Percentiles rank a stretch among this genome's conserved stretches.
Evolutionary conservation across 345 rosid genomes (phyloP).

Genomic region (Geranium brycei): DNA sequence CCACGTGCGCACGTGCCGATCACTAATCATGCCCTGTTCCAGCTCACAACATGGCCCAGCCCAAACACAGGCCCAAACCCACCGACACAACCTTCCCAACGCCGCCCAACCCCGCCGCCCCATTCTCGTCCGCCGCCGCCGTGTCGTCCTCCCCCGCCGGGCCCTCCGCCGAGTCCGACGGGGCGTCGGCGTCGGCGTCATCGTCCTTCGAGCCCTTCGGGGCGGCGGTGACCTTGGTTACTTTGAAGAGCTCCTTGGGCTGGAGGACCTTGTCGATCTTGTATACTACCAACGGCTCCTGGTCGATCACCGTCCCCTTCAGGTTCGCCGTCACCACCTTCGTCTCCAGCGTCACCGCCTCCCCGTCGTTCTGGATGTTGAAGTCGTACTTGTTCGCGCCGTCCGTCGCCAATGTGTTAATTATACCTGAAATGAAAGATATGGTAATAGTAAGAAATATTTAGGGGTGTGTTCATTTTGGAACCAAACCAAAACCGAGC

Average conservation of each 20-base stretch:
- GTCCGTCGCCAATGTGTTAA: slow-evolving; percentile 89
- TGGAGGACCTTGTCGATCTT: slow-evolving; percentile 55
- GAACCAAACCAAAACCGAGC: no score
- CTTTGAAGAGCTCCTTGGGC: slow-evolving; percentile 71
- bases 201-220: slow-evolving; percentile 26
- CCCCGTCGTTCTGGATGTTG: slow-evolving; percentile 66
- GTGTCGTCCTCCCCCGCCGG: slow-evolving; percentile 17
- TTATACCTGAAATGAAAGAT: background rate
- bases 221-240: slow-evolving; percentile 32
- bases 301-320: slow-evolving; percentile 51
- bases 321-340: slow-evolving; percentile 47
- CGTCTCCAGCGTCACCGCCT: slow-evolving; percentile 56
- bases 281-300: slow-evolving; percentile 69
- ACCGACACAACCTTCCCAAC: slow-evolving; percentile 21
- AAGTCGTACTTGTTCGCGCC: slow-evolving; percentile 62
- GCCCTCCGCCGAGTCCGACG: slow-evolving; percentile 18
- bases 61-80: slow-evolving; percentile 32
- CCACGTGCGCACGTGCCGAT: background rate
- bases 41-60: slow-evolving; percentile 21
- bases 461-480: no score
- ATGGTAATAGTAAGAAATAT: no score
- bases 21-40: background rate
- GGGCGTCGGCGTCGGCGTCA: slow-evolving; percentile 23
- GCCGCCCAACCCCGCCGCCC: slow-evolving; percentile 17
- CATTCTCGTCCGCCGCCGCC: slow-evolving; percentile 37